Percentiles rank a stretch among this genome's conserved stretches.
These are phyloP conservation scores for Senecio squalidus DNA, from an alignment of 140 eudicot genomes.

Conservation along the genomic window DNA sequence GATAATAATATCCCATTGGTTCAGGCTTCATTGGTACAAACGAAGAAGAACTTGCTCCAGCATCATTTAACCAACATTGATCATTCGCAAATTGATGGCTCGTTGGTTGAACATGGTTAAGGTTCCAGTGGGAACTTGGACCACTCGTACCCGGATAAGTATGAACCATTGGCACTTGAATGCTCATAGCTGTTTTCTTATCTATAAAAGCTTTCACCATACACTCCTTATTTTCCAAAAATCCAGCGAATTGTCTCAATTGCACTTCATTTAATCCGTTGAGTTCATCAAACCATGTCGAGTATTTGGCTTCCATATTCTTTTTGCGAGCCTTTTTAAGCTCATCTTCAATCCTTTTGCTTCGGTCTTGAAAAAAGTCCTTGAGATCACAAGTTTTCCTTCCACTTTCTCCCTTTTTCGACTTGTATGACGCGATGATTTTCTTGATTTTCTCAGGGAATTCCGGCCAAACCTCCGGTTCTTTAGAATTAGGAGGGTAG, in stretches of 20 bases:
- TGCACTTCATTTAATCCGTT: constrained; percentile 17
- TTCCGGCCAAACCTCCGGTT: constrained; percentile 48
- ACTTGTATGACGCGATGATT: constrained; percentile 29
- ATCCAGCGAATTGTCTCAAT: constrained; percentile 22
- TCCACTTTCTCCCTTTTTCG: constrained; percentile 25
- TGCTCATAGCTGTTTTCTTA: constrained; percentile 18
- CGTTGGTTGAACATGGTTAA: too few relatives aligned
- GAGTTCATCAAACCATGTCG: constrained; percentile 43
- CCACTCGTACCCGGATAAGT: neutral
- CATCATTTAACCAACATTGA: too few relatives aligned
- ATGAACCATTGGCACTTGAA: constrained; percentile 4
- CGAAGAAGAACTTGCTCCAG: too few relatives aligned
- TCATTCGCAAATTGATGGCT: too few relatives aligned
- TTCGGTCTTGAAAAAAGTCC: constrained; percentile 41
- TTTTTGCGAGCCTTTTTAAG: constrained; percentile 31
- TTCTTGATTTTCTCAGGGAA: constrained; percentile 24
- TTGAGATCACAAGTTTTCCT: constrained; percentile 31
- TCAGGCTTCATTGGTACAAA: too few relatives aligned
- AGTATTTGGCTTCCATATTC: constrained; percentile 41
- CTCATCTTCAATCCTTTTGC: constrained; percentile 46
- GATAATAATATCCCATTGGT: too few relatives aligned
- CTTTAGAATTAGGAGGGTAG: constrained; percentile 30
- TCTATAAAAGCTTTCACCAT: constrained; percentile 23
- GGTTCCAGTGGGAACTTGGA: too few relatives aligned
- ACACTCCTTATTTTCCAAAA: constrained; percentile 26